phyloP scores from a whole-genome alignment of 2,329 filamentous ascomycete genomes.

The Trichoderma afroharzianum region DNA sequence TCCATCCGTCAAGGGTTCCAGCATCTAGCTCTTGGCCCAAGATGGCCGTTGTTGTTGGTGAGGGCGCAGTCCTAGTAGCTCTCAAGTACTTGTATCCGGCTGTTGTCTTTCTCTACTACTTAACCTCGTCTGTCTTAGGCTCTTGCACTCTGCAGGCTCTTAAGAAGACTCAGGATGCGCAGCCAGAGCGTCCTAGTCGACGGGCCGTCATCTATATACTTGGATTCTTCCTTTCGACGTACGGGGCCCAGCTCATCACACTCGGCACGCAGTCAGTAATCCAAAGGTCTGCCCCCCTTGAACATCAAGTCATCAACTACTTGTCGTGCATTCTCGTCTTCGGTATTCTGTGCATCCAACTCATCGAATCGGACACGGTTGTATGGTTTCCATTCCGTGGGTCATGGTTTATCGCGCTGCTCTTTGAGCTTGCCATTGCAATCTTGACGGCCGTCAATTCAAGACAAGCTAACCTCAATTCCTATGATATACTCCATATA shows the following conservation, averaged over 20 bases:
- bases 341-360: conserved; percentile 53
- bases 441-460: conserved; percentile 23
- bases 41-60: conserved; percentile 6
- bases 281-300: conserved; percentile 31
- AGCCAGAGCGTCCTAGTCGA: conserved; percentile 22
- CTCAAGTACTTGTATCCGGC: conserved; percentile 60
- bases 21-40: conserved; percentile 8
- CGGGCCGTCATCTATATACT: conserved; percentile 40
- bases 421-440: conserved; percentile 51
- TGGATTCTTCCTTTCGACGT: conserved; percentile 42
- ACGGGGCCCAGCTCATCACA: conserved; percentile 43
- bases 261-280: conserved; percentile 28
- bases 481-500: conserved; percentile 26
- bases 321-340: conserved; percentile 63
- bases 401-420: conserved; percentile 56
- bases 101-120: conserved; percentile 55
- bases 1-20: neutral
- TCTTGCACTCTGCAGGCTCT: conserved; percentile 51
- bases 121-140: conserved; percentile 47
- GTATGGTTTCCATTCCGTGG: conserved; percentile 63
- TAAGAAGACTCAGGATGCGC: conserved; percentile 23
- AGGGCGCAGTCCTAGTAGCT: conserved; percentile 34
- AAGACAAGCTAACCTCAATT: neutral
- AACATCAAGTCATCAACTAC: conserved; percentile 52
- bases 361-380: conserved; percentile 47